Evolutionary conservation across 1,139 yeast genomes (phyloP), one percentile per base, ranked within the genome.

Genomic region (Pichia norvegensis): DNA sequence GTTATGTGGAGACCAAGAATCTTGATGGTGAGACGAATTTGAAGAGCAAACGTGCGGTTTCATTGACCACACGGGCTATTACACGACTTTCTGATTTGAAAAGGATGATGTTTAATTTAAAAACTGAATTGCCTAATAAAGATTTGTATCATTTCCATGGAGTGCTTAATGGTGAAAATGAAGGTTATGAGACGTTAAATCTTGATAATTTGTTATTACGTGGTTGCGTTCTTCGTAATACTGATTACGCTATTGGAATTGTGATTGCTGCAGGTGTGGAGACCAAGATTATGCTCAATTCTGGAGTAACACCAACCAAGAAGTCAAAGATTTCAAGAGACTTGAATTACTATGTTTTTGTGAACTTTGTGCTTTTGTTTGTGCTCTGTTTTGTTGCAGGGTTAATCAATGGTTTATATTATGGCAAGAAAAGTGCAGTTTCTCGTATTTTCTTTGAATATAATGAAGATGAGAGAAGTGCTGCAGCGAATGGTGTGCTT

Each of bases 11-110:
- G 57, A 77, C 82, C 1, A 77, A 76, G 55, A 77, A 77, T 55
- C 64, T 77, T 46, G 82, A 77, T 60, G 82, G 82, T 58, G 82
- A 77, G 61, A 77, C 81, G 3, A 77, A 77, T 54, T 65, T 77
- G 55, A 77, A 76, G 58, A 74, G 70, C n/a, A 73, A 72, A 55
- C 72, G 68, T 50, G 69, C 79, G 3, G 57, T 77, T 49, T 67
- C 72, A 47, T 73, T 70, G 53, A 44, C 57, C 8, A 45, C 69
- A 70, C 16, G 61, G 65, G 27, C 64, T 58, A 36, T 65, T 70
- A 36, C 57, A 52, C 39, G 66, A 61, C 76, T 79, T 9, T 69
- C 68, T 46, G 80, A 76, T 54, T 61, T 76, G 43, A 63, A 67
- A 33, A 54, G 62, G 44, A 62, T 64, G 44, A 62, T 62, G 27